phyloP scores from a whole-genome alignment of 495 filamentous ascomycete species.

The Xylaria flabelliformis region DNA sequence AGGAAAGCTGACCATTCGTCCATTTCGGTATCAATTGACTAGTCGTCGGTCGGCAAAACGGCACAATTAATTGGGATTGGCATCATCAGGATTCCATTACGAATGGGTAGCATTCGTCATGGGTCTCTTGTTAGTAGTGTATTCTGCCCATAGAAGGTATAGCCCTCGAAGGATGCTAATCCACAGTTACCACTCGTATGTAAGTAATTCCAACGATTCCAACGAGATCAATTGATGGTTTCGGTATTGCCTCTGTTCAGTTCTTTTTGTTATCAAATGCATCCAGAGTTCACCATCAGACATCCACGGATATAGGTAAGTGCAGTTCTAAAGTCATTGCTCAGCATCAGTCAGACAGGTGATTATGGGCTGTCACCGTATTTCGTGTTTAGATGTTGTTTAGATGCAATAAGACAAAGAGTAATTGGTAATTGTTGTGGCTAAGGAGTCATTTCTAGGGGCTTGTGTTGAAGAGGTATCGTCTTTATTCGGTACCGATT shows the following conservation, averaged over 20 bases:
- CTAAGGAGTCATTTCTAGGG: neutral
- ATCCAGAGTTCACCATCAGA: neutral
- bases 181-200: neutral
- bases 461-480: neutral
- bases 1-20: neutral
- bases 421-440: neutral
- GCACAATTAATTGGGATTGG: slow-evolving; percentile 14
- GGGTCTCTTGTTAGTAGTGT: neutral
- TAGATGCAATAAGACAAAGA: neutral
- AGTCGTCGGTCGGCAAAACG: neutral
- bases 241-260: neutral
- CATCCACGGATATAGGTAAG: neutral
- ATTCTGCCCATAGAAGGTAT: neutral
- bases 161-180: neutral
- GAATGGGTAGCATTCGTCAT: neutral
- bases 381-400: neutral
- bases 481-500: neutral
- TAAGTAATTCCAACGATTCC: neutral
- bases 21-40: neutral
- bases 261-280: neutral
- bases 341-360: neutral
- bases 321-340: neutral
- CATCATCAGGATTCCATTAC: neutral
- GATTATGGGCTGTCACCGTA: neutral
- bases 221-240: neutral